Conservation (phyloP, 352 stramenopile species). For the Globisporangium radiosum region DNA sequence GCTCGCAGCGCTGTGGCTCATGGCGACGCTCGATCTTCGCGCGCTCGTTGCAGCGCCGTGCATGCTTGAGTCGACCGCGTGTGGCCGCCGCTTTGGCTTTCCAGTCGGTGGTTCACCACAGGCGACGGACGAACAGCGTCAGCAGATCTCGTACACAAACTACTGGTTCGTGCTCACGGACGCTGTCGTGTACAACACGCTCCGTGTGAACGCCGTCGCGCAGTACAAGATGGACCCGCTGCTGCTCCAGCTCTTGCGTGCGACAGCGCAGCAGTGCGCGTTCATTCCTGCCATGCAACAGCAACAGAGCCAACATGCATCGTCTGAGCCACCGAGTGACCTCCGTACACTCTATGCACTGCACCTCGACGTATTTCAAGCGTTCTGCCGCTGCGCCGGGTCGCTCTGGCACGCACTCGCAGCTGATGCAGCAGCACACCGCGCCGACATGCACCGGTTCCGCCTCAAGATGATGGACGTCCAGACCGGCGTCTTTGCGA, state of each 20-base stretch:
- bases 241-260: slow-evolving; percentile 36
- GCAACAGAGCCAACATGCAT: slow-evolving; percentile 2
- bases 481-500: slow-evolving; percentile 51
- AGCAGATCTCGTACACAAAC: slow-evolving; percentile 33
- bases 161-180: slow-evolving; percentile 73
- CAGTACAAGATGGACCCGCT: slow-evolving; percentile 47
- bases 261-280: slow-evolving; percentile 29
- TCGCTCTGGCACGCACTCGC: slow-evolving; percentile 29
- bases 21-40: slow-evolving; percentile 54
- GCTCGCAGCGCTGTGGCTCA: slow-evolving; percentile 54
- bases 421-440: slow-evolving; percentile 8
- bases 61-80: slow-evolving; percentile 2
- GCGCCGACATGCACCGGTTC: slow-evolving; percentile 29
- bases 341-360: slow-evolving; percentile 39
- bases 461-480: slow-evolving; percentile 54
- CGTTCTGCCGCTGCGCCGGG: slow-evolving; percentile 45
- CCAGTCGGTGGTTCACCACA: background rate
- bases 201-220: slow-evolving; percentile 32
- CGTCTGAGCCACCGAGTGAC: slow-evolving; percentile 8
- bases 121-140: background rate
- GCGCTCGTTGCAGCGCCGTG: slow-evolving; percentile 18
- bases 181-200: slow-evolving; percentile 48
- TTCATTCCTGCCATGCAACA: slow-evolving; percentile 25
- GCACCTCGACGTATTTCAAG: slow-evolving; percentile 64
- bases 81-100: slow-evolving; percentile 19